phyloP scores from a whole-genome alignment of 1,139 yeast species.

The Suhomyces bribrorum region DNA sequence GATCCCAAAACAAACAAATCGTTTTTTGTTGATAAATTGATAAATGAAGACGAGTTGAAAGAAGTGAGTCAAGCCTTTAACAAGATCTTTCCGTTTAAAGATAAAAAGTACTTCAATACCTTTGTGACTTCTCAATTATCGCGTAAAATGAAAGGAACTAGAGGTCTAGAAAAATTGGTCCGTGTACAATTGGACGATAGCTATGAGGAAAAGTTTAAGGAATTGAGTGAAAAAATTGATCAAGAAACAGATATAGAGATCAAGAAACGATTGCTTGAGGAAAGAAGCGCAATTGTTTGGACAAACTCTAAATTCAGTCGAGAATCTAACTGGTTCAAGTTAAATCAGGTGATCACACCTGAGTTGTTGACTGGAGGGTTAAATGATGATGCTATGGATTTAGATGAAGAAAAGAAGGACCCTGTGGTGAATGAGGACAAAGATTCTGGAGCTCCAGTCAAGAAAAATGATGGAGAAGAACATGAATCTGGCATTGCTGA shows the following conservation, averaged over 20 bases:
- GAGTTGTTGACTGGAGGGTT: slow-evolving; percentile 18
- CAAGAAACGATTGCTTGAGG: slow-evolving; percentile 21
- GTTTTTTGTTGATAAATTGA: slow-evolving; percentile 26
- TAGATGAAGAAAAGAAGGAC: slow-evolving; percentile 6
- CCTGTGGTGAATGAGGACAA: slow-evolving; percentile 7
- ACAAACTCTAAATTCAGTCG: slow-evolving; percentile 29
- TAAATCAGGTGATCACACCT: slow-evolving; percentile 16
- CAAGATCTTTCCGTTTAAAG: slow-evolving; percentile 31
- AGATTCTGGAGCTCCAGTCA: slow-evolving; percentile 5
- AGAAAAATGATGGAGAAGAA: slow-evolving; percentile 1
- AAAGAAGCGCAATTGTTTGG: slow-evolving; percentile 34
- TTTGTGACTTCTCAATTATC: slow-evolving; percentile 49
- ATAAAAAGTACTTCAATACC: slow-evolving; percentile 41
- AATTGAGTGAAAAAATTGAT: slow-evolving; percentile 15
- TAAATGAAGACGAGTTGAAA: slow-evolving; percentile 27
- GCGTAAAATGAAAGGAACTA: slow-evolving; percentile 39
- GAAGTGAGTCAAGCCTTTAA: slow-evolving; percentile 19
- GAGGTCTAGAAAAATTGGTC: slow-evolving; percentile 31
- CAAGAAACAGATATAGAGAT: slow-evolving; percentile 11
- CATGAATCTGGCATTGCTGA: too few species aligned
- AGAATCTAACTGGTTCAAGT: slow-evolving; percentile 16
- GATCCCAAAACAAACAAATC: slow-evolving; percentile 34
- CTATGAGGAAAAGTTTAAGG: slow-evolving; percentile 12
- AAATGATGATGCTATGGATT: slow-evolving; percentile 12
- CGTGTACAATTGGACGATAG: slow-evolving; percentile 4